Base-by-base conservation (phyloP, 768 basidiomycete species). In the Austroboletus eburneus region DNA sequence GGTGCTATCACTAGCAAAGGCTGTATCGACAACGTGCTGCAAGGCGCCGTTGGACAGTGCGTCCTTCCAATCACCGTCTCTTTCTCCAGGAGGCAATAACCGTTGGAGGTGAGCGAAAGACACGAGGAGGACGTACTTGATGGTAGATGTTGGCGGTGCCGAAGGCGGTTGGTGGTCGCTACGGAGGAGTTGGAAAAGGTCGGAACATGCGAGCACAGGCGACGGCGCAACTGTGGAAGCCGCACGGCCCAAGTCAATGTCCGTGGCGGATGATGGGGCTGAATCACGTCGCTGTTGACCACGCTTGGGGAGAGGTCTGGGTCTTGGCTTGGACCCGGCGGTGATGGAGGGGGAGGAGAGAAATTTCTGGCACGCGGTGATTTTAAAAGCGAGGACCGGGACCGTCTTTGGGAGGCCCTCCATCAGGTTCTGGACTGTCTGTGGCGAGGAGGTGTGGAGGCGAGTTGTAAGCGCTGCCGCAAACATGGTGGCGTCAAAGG, bases 351-450 rank as follows among this genome's bases (percentile, higher is more conserved):
- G 40, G 9, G 62, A 64, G 9, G 58, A 61, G 33, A 74, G 53
- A 38, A 70, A 64, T 54, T 65, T 72, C 37, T 69, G 69, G 52
- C 75, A 78, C 13, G 77, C 52, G 0, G 63, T 53, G 5, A 77
- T 47, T 57, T 76, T 77, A 44, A 78, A 77, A 20, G 56, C 57
- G 39, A 70, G 63, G 3, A 59, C 48, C 3, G 70, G 50, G 17
- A 62, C 52, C 12, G 73, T 69, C 37, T 67, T 68, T 3, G 59
- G 56, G 21, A 78, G 52, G 38, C 58, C 50, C 17, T 67, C 66
- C 51, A 77, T 61, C 39, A 78, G 54, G n/a, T 50, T 57, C n/a
- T 58, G 61, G 14, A 66, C 44, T 3, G 58, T 54, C 43, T 68
- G 56, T 4, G 67, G 48, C 9, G 63, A 48, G 22, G 59, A 56